Conservation (phyloP, 495 filamentous ascomycete genomes). For the Pyrenula aspistea region DNA sequence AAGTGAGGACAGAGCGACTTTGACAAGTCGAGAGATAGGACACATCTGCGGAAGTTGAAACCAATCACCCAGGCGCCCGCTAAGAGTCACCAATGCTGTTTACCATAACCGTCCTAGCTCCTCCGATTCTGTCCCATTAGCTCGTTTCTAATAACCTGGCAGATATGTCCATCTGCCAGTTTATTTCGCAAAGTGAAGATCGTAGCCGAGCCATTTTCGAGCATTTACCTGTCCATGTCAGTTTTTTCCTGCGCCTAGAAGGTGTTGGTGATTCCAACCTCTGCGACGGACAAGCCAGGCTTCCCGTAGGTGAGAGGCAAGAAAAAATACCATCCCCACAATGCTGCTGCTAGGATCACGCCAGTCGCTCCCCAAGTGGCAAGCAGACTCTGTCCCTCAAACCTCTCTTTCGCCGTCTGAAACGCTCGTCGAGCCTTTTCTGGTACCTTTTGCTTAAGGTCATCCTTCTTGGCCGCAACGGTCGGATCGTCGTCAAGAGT, state of each 20-base stretch:
- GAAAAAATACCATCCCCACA: conserved; percentile 84
- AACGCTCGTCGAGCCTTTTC: conserved; percentile 32
- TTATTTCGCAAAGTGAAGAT: conserved; percentile 98
- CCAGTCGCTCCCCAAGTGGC: conserved; percentile 65
- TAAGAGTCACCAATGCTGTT: too few relatives aligned
- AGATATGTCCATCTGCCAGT: neutral
- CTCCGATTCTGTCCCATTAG: too few relatives aligned
- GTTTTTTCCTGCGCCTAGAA: neutral
- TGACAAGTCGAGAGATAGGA: too few relatives aligned
- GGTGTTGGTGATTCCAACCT: neutral
- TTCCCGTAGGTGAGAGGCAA: conserved; percentile 89
- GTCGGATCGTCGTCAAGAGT: conserved; percentile 33
- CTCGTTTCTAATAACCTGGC: too few relatives aligned
- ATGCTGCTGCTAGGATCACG: conserved; percentile 54
- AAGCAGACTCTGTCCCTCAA: conserved; percentile 66
- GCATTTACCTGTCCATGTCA: conserved; percentile 47
- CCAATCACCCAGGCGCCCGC: too few relatives aligned
- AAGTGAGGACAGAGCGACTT: too few relatives aligned
- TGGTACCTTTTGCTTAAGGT: conserved; percentile 35
- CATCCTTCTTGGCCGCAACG: conserved; percentile 32
- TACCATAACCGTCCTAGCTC: too few relatives aligned
- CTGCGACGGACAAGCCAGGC: conserved; percentile 70
- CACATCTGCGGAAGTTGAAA: too few relatives aligned
- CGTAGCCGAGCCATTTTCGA: conserved; percentile 92
- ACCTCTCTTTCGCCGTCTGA: conserved; percentile 63